phyloP scores from a whole-genome alignment of 1,139 yeast species.

The Scheffersomyces parashehatae region DNA sequence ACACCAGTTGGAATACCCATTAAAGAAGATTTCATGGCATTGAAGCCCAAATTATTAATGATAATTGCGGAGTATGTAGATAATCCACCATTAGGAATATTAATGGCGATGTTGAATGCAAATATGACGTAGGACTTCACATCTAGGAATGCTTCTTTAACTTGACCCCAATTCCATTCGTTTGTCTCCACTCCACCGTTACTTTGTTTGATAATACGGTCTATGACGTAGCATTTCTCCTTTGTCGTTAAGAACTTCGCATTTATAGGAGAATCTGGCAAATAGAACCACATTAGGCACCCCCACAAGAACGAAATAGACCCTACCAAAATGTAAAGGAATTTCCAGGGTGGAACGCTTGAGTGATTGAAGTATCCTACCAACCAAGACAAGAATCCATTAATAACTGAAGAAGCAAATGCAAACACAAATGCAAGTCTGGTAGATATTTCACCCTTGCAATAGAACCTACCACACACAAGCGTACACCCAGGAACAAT shows the following conservation, averaged over 20 bases:
- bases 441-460: constrained; percentile 27
- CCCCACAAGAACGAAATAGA: constrained; percentile 31
- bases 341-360: constrained; percentile 31
- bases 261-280: constrained; percentile 48
- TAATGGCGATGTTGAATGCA: constrained; percentile 33
- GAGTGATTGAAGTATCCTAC: constrained; percentile 28
- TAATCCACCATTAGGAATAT: constrained; percentile 44
- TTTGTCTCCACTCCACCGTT: constrained; percentile 28
- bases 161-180: constrained; percentile 23
- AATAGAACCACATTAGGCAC: constrained; percentile 12
- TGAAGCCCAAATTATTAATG: constrained; percentile 18
- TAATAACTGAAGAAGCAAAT: constrained; percentile 30
- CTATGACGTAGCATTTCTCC: constrained; percentile 30
- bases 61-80: constrained; percentile 28
- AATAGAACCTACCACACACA: constrained; percentile 36
- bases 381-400: constrained; percentile 30
- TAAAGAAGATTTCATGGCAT: constrained; percentile 20
- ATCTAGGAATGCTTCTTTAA: constrained; percentile 25
- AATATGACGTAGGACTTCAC: constrained; percentile 25
- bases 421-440: constrained; percentile 26
- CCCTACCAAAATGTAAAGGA: constrained; percentile 31
- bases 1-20: constrained; percentile 28
- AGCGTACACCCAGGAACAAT: constrained; percentile 47
- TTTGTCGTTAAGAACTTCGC: constrained; percentile 31
- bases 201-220: constrained; percentile 27